These are phyloP conservation scores for Fagopyrum esculentum DNA, from an alignment of 148 eudicot genomes.

Conservation along the genomic window DNA sequence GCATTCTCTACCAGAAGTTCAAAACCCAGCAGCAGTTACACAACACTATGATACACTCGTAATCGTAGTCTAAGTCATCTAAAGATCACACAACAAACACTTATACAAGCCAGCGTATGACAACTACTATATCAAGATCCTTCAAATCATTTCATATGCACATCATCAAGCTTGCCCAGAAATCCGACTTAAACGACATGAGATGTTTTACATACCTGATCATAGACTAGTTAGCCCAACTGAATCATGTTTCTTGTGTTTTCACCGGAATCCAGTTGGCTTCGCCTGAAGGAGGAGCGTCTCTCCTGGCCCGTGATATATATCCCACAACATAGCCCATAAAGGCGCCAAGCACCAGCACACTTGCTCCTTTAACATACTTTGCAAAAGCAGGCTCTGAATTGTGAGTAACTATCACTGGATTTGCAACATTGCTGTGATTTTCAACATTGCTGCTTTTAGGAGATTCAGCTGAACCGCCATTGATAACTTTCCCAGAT, in stretches of 20 bases:
- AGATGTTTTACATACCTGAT: neutral
- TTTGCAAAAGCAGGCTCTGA: slow-evolving; percentile 22
- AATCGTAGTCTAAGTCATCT: neutral
- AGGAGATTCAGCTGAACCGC: slow-evolving; percentile 25
- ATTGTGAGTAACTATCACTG: slow-evolving; percentile 14
- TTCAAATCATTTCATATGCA: neutral
- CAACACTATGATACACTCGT: neutral
- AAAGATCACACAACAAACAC: neutral
- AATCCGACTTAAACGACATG: neutral
- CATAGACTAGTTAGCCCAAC: neutral
- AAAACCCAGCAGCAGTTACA: slow-evolving; percentile 8
- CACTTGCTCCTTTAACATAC: slow-evolving; percentile 42
- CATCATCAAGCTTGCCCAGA: neutral
- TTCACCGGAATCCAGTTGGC: slow-evolving; percentile 62
- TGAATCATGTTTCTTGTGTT: slow-evolving; percentile 44
- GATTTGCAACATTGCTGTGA: slow-evolving; percentile 11
- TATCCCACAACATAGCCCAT: slow-evolving; percentile 67
- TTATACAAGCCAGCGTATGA: neutral
- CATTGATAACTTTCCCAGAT: slow-evolving; percentile 55
- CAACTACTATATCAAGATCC: neutral
- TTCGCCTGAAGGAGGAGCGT: slow-evolving; percentile 20
- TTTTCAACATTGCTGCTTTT: slow-evolving; percentile 11
- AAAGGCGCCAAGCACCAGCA: slow-evolving; percentile 60
- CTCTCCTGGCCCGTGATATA: slow-evolving; percentile 39
- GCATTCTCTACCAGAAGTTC: neutral